Evolutionary conservation across 371 early-diverging fungal genomes (phyloP).

Genomic region (Sporodiniella umbellata): DNA sequence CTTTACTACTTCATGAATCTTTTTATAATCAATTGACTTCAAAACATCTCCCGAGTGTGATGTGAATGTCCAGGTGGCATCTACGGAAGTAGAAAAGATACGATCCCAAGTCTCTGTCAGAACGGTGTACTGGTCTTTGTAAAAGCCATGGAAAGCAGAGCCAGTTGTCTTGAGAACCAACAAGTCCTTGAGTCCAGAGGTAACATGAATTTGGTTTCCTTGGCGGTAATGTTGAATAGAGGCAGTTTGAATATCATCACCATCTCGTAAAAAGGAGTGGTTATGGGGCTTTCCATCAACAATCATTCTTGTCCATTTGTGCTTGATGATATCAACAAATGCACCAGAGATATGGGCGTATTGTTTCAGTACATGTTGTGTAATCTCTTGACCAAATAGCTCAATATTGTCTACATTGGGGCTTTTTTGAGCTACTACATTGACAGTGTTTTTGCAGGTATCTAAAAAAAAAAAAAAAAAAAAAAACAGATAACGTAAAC

Average conservation of each 20-base stretch:
- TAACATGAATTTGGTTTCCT: constrained; percentile 48
- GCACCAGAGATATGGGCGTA: constrained; percentile 69
- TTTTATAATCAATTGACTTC: constrained; percentile 52
- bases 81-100: constrained; percentile 76
- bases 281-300: constrained; percentile 70
- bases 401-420: constrained; percentile 71
- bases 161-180: constrained; percentile 79
- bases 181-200: constrained; percentile 63
- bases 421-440: constrained; percentile 73
- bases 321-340: constrained; percentile 72
- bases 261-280: constrained; percentile 80
- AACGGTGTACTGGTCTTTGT: constrained; percentile 75
- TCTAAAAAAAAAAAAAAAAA: too few relatives aligned
- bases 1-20: constrained; percentile 55
- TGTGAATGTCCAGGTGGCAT: constrained; percentile 66
- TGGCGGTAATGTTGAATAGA: constrained; percentile 54
- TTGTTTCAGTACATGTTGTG: constrained; percentile 67
- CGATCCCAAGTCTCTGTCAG: constrained; percentile 77
- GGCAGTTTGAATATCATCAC: constrained; percentile 68
- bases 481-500: too few relatives aligned
- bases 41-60: constrained; percentile 32
- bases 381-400: constrained; percentile 70
- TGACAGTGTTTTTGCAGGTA: constrained; percentile 84
- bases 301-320: constrained; percentile 73
- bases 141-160: constrained; percentile 77